These are phyloP conservation scores for Lasiosphaeris hirsuta DNA, from an alignment of 495 filamentous ascomycete species.

Conservation along the genomic window DNA sequence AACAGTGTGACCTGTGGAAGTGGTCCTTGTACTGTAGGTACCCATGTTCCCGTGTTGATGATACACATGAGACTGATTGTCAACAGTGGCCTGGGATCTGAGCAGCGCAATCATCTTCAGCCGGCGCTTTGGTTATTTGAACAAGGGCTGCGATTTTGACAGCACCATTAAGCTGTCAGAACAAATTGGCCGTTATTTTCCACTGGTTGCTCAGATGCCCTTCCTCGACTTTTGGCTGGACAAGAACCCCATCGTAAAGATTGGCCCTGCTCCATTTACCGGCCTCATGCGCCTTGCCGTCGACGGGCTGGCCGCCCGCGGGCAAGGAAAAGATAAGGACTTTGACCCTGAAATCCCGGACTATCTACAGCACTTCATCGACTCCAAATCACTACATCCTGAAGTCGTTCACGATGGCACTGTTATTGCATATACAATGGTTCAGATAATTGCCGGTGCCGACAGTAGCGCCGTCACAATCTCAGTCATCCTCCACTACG, in stretches of 20 bases:
- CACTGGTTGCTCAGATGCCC: constrained; percentile 25
- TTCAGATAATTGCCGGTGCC: constrained; percentile 38
- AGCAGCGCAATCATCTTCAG: constrained; percentile 30
- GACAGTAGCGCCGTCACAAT: constrained; percentile 44
- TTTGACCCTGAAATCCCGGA: constrained; percentile 19
- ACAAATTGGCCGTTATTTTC: neutral
- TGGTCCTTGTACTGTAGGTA: constrained; percentile 33
- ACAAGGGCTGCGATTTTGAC: constrained; percentile 23
- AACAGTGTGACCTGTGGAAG: constrained; percentile 29
- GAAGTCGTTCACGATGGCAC: constrained; percentile 25
- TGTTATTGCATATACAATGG: constrained; percentile 20
- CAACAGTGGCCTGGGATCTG: constrained; percentile 30
- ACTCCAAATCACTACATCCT: constrained; percentile 25
- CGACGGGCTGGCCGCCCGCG: constrained; percentile 19
- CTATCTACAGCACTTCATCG: constrained; percentile 31
- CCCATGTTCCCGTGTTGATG: neutral
- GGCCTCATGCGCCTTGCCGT: constrained; percentile 22
- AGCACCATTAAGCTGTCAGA: too few relatives aligned
- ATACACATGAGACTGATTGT: neutral
- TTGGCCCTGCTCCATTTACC: constrained; percentile 23
- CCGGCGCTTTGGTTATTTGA: constrained; percentile 34
- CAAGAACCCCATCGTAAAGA: constrained; percentile 27
- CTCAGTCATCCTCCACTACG: constrained; percentile 31
- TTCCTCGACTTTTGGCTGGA: constrained; percentile 29
- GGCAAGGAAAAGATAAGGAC: constrained; percentile 21